Conservation (phyloP, 176 grass and related monocot species). For the Raddia guianensis region DNA sequence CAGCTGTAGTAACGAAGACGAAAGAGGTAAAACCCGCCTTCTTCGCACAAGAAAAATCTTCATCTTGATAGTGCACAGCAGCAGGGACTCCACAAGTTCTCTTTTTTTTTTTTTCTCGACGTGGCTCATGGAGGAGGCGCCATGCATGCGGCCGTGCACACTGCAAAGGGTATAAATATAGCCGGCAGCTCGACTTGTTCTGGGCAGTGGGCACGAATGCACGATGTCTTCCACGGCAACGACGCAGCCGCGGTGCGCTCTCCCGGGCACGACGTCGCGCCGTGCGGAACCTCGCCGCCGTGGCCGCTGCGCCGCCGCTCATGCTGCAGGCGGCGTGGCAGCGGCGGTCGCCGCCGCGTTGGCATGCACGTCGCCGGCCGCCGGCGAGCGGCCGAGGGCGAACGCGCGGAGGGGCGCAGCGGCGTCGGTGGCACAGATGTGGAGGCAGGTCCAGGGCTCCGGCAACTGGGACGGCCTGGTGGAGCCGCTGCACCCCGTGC, state of each 20-base stretch:
- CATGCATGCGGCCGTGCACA: no score
- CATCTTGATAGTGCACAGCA: no score
- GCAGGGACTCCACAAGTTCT: no score
- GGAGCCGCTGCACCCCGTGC: conserved; percentile 53
- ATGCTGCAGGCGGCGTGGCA: not conserved
- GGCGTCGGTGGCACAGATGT: conserved; percentile 1
- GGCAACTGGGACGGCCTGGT: conserved; percentile 56
- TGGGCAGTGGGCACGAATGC: not conserved
- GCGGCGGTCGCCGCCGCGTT: not conserved
- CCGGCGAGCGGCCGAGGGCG: not conserved
- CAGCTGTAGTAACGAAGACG: no score
- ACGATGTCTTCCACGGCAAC: not conserved
- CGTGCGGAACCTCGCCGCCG: not conserved
- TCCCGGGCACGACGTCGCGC: not conserved
- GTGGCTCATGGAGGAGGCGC: not conserved
- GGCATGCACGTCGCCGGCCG: not conserved
- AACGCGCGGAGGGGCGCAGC: no score
- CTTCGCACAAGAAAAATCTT: no score
- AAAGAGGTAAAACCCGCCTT: no score
- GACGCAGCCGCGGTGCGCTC: not conserved
- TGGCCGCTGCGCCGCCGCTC: not conserved
- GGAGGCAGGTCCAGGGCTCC: conserved; percentile 57
- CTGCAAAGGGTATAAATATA: conserved; percentile 8
- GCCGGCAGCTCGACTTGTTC: no score
- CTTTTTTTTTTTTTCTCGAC: no score